Conservation (phyloP, 768 basidiomycete genomes). For the Lactarius trivialis region DNA sequence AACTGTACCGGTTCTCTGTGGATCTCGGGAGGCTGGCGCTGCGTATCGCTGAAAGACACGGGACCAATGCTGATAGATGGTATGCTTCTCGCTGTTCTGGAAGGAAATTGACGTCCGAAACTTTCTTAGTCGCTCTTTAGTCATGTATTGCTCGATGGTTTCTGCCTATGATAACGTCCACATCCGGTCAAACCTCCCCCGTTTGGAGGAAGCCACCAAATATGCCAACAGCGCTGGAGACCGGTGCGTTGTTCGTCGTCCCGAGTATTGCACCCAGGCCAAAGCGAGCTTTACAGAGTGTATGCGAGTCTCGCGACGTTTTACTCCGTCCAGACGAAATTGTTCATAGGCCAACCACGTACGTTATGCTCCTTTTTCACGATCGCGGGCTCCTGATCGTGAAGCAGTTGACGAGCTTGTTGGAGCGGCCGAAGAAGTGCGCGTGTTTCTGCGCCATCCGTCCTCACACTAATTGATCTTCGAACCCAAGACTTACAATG, state of each 20-base stretch:
- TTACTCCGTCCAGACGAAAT: conserved; percentile 45
- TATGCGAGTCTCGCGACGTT: conserved; percentile 57
- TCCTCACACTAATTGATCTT: background rate
- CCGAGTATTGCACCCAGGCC: background rate
- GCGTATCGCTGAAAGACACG: conserved; percentile 59
- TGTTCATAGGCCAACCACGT: conserved; percentile 61
- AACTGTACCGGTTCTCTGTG: conserved; percentile 59
- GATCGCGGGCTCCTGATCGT: background rate
- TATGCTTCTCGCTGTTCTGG: conserved; percentile 25
- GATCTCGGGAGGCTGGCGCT: conserved; percentile 63
- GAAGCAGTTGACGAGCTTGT: conserved; percentile 51
- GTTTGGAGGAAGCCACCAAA: conserved; percentile 56
- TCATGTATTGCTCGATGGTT: conserved; percentile 55
- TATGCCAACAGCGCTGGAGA: conserved; percentile 64
- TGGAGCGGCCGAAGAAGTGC: conserved; percentile 55
- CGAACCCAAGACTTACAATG: conserved; percentile 43
- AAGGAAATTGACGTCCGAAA: conserved; percentile 7
- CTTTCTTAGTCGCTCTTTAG: conserved; percentile 46
- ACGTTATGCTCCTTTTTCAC: conserved; percentile 25
- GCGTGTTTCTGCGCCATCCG: conserved; percentile 3
- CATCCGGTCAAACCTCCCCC: conserved; percentile 52
- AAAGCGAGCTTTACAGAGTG: conserved; percentile 34
- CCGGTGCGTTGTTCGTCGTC: conserved; percentile 34
- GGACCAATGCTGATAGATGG: conserved; percentile 64
- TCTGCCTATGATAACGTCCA: conserved; percentile 64